Evolutionary conservation across 78 protist genomes (phyloP), one percentile per base, ranked within the genome.

Genomic region (Guillardia theta): DNA sequence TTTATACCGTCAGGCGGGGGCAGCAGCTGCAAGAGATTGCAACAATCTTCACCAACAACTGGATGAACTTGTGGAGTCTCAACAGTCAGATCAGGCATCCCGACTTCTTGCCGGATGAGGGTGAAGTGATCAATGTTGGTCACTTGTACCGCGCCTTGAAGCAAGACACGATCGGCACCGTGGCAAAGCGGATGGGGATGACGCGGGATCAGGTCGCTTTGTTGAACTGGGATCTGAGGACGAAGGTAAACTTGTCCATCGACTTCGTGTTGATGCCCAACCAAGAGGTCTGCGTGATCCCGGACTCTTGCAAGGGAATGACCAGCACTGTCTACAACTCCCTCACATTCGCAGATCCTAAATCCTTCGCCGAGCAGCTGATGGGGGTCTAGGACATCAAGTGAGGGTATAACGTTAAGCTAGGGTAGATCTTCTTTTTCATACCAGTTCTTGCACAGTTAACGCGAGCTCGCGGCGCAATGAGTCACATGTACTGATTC

Each of bases 21-120:
- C 83, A 70, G 83, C 83, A 70, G 83, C 83, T 70, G n/a, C 83
- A 70, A 43, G 83, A 70, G 83, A 43, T 70, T 36, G 83, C 83
- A 43, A 43, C 41, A 12, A 33, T 70, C 21, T 70, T 9, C 83
- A 24, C 27, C 46, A 33, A 36, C 36, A 12, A 24, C 45, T 70
- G 83, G 83, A 70, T 70, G 83, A 36, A 24, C 9, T 24, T 70
- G 21, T 70, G 83, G 83, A 70, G 83, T 43, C 83, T 70, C 45
- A 70, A 70, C 83, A 24, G 21, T 24, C 46, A 22, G n/a, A 12
- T 70, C 45, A 33, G 9, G 36, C 83, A 70, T 43, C 83, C 83
- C n/a, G 83, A 70, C 83, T 43, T 70, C 83, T 15, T 70, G 46
- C n/a, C 36, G 45, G n/a, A 24, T 12, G 22, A 24, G 46, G 33